phyloP scores from a whole-genome alignment of 2,329 filamentous ascomycete genomes.

The Fusarium heterosporum region DNA sequence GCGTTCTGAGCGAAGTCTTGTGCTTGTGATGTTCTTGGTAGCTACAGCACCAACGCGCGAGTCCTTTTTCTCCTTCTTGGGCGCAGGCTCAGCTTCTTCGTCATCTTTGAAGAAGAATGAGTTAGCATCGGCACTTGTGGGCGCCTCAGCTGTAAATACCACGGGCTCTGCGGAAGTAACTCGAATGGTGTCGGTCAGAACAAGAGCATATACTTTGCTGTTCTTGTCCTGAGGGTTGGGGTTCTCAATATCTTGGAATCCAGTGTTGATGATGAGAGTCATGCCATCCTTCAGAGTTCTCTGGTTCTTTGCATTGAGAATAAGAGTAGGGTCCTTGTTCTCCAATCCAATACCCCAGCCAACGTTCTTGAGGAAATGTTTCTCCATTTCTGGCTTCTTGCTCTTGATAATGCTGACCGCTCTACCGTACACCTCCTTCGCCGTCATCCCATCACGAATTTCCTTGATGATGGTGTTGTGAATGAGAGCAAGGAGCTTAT shows the following conservation, averaged over 20 bases:
- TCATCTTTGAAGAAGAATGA: constrained; percentile 99
- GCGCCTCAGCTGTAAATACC: constrained; percentile 93
- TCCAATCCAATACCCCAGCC: constrained; percentile 95
- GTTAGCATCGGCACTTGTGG: constrained; percentile 90
- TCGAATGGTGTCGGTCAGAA: constrained; percentile 93
- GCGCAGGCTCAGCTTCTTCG: constrained; percentile 84
- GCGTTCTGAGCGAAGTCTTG: constrained; percentile 89
- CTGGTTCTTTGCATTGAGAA: constrained; percentile 88
- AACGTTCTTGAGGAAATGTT: constrained; percentile 92
- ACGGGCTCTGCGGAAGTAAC: constrained; percentile 82
- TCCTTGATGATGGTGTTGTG: constrained; percentile 93
- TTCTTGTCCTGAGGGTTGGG: constrained; percentile 88
- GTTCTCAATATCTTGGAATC: constrained; percentile 90
- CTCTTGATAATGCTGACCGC: constrained; percentile 82
- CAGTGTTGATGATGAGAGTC: constrained; percentile 92
- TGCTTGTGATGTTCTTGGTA: constrained; percentile 94
- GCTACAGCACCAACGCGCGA: constrained; percentile 86
- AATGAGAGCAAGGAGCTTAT: constrained; percentile 86
- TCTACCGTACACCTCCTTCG: constrained; percentile 93
- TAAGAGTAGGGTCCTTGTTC: constrained; percentile 82
- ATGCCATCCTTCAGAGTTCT: constrained; percentile 92
- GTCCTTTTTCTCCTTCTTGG: constrained; percentile 93
- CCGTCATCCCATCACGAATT: constrained; percentile 84
- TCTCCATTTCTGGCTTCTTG: constrained; percentile 95
- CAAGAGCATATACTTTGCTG: constrained; percentile 87